Evolutionary conservation across 164 flowering plant species (phyloP).

Genomic region (Saururus chinensis): DNA sequence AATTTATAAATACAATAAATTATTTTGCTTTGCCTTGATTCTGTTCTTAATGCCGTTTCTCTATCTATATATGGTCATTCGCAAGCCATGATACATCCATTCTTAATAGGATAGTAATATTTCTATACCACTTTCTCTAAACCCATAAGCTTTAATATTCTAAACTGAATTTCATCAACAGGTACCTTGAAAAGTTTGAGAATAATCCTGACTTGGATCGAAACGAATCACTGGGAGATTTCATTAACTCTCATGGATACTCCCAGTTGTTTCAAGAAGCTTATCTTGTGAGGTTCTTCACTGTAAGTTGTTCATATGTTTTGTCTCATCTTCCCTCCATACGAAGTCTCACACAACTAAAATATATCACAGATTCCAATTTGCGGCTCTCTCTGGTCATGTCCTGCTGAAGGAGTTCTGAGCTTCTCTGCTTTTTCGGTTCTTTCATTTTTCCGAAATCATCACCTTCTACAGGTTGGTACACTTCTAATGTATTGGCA

Average conservation of each 20-base stretch:
- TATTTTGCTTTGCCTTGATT: too few relatives aligned
- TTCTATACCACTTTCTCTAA: too few relatives aligned
- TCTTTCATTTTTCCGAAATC: constrained; percentile 92
- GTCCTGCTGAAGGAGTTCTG: constrained; percentile 69
- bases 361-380: constrained; percentile 51
- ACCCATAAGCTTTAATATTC: too few relatives aligned
- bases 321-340: neutral
- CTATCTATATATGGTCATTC: neutral
- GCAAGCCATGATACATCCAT: neutral
- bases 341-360: neutral
- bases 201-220: constrained; percentile 72
- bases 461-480: constrained; percentile 81
- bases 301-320: neutral
- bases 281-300: constrained; percentile 60
- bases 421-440: constrained; percentile 77
- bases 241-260: constrained; percentile 61
- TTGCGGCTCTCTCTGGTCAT: constrained; percentile 92
- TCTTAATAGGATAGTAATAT: too few relatives aligned
- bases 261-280: constrained; percentile 80
- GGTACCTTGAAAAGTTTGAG: constrained; percentile 74
- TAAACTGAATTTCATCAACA: too few relatives aligned
- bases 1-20: too few relatives aligned
- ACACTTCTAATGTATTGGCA: neutral
- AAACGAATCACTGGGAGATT: constrained; percentile 70
- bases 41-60: too few relatives aligned